Base-by-base conservation (phyloP, 768 basidiomycete species). In the Pisolithus orientalis region DNA sequence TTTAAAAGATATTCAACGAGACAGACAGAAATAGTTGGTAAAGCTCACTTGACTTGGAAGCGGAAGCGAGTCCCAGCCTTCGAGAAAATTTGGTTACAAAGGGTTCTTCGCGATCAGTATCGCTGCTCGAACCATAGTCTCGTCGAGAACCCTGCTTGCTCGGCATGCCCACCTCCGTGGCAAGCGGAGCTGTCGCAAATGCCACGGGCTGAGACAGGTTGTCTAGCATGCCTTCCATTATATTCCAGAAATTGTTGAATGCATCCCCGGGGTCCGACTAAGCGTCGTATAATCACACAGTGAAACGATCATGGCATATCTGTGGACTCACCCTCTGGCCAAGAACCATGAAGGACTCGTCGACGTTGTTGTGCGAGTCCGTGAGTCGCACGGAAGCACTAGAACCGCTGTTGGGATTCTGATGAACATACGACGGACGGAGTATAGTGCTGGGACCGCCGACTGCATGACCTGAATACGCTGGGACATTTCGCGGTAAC, bases 201-300 rank as follows among this genome's bases (percentile, higher is more conserved):
- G 90, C 90, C 25, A 82, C 73, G 0, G 80, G 79, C 59, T 90
- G 87, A 4, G 87, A 85, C n/a, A 93, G 75, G 59, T 90, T 86
- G 59, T 92, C 88, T 44, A 92, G 67, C 81, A 90, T 85, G 39
- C 84, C 87, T 67, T 92, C 88, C 74, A 91, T 85, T 46, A 87
- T 87, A 58, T 79, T 83, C 90, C 90, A 93, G 62, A 92, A 93
- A 59, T 89, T 80, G 62, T 90, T 90, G 72, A 93, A 93, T 5
- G 88, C 84, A 61, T 93, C 90, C 4, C 85, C 82, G 2, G 89
- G 84, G 61, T 93, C 90, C 53, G 84, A 84, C 86, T 87, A 55
- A 51, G 50, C 39, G 43, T 40, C 53, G 40, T 43, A 40, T 47
- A 25, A 55, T 44, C 13, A 5, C 39, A 59, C 38, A 6, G 25